Evolutionary conservation across 2,329 filamentous ascomycete genomes (phyloP).

Genomic region (Colletotrichum lupini): DNA sequence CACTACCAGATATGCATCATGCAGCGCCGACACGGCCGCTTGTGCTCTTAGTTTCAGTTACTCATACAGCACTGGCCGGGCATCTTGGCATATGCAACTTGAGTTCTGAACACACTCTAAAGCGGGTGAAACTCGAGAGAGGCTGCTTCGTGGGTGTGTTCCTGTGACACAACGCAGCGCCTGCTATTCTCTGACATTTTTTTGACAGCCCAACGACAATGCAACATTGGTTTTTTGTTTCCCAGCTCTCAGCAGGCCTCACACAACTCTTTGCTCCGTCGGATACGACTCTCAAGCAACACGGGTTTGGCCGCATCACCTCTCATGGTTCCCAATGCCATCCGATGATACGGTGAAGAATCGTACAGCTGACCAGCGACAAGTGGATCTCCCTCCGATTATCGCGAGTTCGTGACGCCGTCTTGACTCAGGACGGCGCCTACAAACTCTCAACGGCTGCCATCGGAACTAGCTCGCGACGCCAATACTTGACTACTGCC

Average conservation of each 20-base stretch:
- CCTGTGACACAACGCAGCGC: background rate
- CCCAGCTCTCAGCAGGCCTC: background rate
- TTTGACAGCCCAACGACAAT: background rate
- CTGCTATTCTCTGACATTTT: background rate
- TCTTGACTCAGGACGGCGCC: conserved; percentile 24
- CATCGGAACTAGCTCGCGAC: background rate
- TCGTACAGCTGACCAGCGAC: conserved; percentile 11
- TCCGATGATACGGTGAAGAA: conserved; percentile 15
- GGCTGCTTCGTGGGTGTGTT: background rate
- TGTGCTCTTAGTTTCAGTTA: background rate
- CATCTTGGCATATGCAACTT: background rate
- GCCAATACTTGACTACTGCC: background rate
- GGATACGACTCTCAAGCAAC: background rate
- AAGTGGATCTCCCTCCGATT: conserved; percentile 9
- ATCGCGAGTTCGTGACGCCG: conserved; percentile 9
- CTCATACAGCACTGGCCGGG: background rate
- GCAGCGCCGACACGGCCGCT: background rate
- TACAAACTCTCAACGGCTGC: conserved; percentile 11
- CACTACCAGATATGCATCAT: background rate
- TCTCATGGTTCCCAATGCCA: background rate
- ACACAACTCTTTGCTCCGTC: background rate
- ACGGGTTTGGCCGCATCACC: background rate
- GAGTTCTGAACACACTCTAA: background rate
- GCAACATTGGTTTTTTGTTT: background rate
- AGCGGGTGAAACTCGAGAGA: background rate